Evolutionary conservation across 2,329 filamentous ascomycete species (phyloP), one percentile per base, ranked within the genome.

Genomic region (Colletotrichum sp.): DNA sequence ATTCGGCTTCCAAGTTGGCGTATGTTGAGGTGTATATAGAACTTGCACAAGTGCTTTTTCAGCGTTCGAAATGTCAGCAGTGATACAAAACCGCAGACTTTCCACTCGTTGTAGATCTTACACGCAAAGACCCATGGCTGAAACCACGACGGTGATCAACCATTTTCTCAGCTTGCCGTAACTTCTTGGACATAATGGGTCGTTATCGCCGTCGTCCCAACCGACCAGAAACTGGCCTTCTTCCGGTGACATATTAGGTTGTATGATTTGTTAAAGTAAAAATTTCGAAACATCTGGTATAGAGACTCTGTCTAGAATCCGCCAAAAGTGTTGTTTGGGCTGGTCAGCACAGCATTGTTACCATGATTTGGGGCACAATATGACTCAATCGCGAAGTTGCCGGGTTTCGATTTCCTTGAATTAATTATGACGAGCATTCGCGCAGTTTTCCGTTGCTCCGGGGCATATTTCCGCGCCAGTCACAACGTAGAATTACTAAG

Each of bases 11-110:
- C 84, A 98, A 92, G 84, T 97, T 94, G n/a, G 81, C 82, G 83
- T 98, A 98, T 0, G 95, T 97, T 15, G 92, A 92, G 0, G 95
- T 96, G 84, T 98, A 98, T 80, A 98, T 92, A 16, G 95, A 97
- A 64, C 94, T 96, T 2, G 95, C 92, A 82, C 93, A 95, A 12
- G 96, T 98, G 68, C 94, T 96, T 80, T 64, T 44, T 36, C 34
- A 30, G n/a, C n/a, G n/a, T n/a, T n/a, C n/a, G n/a, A n/a, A n/a
- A 52, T 18, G 67, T 77, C 65, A 77, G 49, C 59, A 32, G 44
- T n/a, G n/a, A n/a, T n/a, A n/a, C n/a, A n/a, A n/a, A n/a, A n/a
- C n/a, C n/a, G n/a, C n/a, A n/a, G n/a, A n/a, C n/a, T n/a, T n/a
- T n/a, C n/a, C n/a, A n/a, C 13, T 15, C 8, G 0, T 13, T 15